Conservation (phyloP, 306 rosid species). For the Hylodesmum podocarpum region DNA sequence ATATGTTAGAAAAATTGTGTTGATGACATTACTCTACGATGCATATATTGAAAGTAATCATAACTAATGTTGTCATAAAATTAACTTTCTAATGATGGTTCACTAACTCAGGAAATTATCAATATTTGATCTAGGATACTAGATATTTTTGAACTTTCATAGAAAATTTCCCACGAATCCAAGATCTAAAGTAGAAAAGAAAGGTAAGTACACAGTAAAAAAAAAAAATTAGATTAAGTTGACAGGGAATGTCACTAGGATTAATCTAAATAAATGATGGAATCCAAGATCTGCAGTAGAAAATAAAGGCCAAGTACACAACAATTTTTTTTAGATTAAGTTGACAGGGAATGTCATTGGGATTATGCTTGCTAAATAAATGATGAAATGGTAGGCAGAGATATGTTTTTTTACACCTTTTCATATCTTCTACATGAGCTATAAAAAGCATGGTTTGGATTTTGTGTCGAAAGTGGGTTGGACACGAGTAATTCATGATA, state of each 20-base stretch:
- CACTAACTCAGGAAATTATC: not conserved
- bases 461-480: slow-evolving; percentile 35
- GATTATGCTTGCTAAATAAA: slow-evolving; percentile 22
- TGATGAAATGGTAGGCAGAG: not conserved
- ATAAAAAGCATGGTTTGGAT: slow-evolving; percentile 5
- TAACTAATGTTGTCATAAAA: not conserved
- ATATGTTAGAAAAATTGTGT: not conserved
- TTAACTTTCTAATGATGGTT: not conserved
- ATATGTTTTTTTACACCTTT: not conserved
- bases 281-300: not conserved
- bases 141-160: not conserved
- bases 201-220: not conserved
- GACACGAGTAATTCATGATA: slow-evolving; percentile 38
- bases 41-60: not conserved
- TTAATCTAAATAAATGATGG: slow-evolving; percentile 9
- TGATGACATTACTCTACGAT: not conserved
- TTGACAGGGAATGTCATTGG: slow-evolving; percentile 32
- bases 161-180: not conserved
- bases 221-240: not conserved
- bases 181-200: not conserved
- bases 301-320: not conserved
- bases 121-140: not conserved
- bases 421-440: slow-evolving; percentile 24
- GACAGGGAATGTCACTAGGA: slow-evolving; percentile 33
- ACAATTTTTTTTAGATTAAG: not conserved